Percentiles rank a stretch among this genome's conserved stretches.
Evolutionary conservation across 176 grass and related monocot genomes (phyloP).

Genomic region (Juncus effusus): DNA sequence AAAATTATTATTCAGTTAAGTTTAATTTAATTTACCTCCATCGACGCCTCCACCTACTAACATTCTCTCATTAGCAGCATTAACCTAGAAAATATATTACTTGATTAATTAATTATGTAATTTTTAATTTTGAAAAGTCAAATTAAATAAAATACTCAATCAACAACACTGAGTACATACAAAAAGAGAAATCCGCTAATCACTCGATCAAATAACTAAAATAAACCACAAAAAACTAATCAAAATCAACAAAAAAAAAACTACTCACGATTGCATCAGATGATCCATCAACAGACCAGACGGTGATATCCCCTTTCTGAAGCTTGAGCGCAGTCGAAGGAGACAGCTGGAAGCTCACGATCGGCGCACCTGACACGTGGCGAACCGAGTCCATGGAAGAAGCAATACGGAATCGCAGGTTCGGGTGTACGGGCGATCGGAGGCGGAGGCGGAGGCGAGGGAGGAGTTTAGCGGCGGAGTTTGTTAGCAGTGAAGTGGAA

Average conservation of each 20-base stretch:
- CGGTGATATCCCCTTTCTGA: conserved; percentile 75
- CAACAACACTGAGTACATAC: too few species aligned
- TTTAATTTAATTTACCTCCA: conserved; percentile 47
- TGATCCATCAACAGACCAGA: conserved; percentile 72
- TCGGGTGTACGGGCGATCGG: too few species aligned
- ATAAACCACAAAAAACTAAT: not conserved
- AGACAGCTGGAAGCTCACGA: conserved; percentile 53
- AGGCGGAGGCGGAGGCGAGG: not conserved
- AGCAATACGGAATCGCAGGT: conserved; percentile 13
- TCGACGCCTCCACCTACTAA: conserved; percentile 85
- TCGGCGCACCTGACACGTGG: conserved; percentile 24
- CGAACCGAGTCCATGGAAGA: conserved; percentile 40
- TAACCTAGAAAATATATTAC: conserved; percentile 45
- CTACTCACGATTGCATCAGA: conserved; percentile 66
- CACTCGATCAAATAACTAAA: not conserved
- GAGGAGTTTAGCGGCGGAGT: conserved; percentile 8
- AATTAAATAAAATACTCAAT: not conserved
- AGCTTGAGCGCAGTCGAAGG: conserved; percentile 55
- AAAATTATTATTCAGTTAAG: too few species aligned
- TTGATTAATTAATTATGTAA: not conserved
- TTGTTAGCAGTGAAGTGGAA: conserved; percentile 23
- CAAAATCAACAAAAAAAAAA: too few species aligned
- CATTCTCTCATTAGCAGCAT: conserved; percentile 84
- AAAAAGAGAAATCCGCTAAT: too few species aligned
- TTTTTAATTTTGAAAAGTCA: not conserved